Base-by-base conservation (phyloP, 257 asterid genomes). In the Plantago major region DNA sequence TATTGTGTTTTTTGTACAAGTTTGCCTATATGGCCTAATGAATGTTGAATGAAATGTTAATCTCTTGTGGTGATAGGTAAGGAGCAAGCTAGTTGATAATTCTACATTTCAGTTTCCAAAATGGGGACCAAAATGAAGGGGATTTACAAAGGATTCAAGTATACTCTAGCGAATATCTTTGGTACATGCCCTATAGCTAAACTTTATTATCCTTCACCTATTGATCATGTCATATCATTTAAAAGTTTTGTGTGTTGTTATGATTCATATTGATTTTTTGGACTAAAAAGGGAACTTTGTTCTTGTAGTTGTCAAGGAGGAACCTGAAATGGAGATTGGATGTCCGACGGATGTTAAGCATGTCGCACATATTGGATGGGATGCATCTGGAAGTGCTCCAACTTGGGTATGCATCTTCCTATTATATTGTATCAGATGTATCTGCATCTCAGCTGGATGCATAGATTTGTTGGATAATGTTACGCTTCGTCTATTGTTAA, bases 81-180 rank as follows among this genome's bases (percentile, higher is more conserved):
- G 62, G 54, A 42, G 17, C 18, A 54, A 18, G 46, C 15, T 47
- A 53, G 12, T 55, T 65, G 44, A 15, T 1, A 55, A 28, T 45
- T 65, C 71, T 63, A 56, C 64, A 44, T 66, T 58, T 55, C 59
- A 59, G 37, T 55, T 64, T 64, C 60, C 33, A 9, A 28, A 15
- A 84, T 78, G 93, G 89, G 83, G 64, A 76, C 90, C 26, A 85
- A 74, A 59, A 83, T 85, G 78, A 88, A 83, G 73, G 95, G 96
- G 57, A 64, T 85, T 56, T 88, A 72, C 50, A 83, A 83, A 71
- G 95, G 95, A 58, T 72, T 85, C 74, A 79, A 79, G 53, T 79
- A 81, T 22, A 62, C 76, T 30, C 67, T 88, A 18, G 77, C 90
- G 61, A 80, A 80, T 57, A 69, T 85, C 26, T 85, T 85, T 73